Percentiles rank a stretch among this genome's conserved stretches.
These are phyloP conservation scores for Sporothrix pseudoabietina DNA, from an alignment of 2,329 filamentous ascomycete genomes.

Conservation along the genomic window DNA sequence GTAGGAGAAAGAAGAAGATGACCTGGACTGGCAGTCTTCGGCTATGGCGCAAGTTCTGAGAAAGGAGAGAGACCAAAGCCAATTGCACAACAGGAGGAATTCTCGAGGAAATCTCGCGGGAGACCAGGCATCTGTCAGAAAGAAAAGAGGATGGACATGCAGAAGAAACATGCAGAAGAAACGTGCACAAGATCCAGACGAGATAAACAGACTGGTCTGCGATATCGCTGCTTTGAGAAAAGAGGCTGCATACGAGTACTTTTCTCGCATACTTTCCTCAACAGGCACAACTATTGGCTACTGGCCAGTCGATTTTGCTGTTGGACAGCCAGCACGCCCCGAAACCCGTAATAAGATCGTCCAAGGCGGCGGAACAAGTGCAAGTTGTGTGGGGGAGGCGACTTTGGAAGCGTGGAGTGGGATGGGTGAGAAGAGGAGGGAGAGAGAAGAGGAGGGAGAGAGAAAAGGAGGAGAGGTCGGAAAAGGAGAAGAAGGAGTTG, in stretches of 20 bases:
- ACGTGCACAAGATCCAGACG: not conserved
- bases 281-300: not conserved
- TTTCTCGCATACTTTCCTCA: not conserved
- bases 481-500: not conserved
- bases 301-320: conserved; percentile 1
- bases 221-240: not conserved
- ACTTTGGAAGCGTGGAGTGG: not conserved
- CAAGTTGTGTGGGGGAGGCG: conserved; percentile 9
- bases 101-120: conserved; percentile 19
- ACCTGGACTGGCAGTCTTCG: not conserved
- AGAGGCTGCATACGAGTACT: not conserved
- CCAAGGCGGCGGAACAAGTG: conserved; percentile 17
- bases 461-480: not conserved
- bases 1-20: not conserved
- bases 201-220: not conserved
- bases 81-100: conserved; percentile 1
- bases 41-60: not conserved
- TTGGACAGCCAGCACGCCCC: not conserved
- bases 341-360: conserved; percentile 26
- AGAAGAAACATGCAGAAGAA: not conserved
- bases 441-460: not conserved
- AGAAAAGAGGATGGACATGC: not conserved
- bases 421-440: not conserved
- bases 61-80: not conserved
- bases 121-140: not conserved